These are phyloP conservation scores for Thelonectria olida DNA, from an alignment of 2,329 filamentous ascomycete species.

Conservation along the genomic window DNA sequence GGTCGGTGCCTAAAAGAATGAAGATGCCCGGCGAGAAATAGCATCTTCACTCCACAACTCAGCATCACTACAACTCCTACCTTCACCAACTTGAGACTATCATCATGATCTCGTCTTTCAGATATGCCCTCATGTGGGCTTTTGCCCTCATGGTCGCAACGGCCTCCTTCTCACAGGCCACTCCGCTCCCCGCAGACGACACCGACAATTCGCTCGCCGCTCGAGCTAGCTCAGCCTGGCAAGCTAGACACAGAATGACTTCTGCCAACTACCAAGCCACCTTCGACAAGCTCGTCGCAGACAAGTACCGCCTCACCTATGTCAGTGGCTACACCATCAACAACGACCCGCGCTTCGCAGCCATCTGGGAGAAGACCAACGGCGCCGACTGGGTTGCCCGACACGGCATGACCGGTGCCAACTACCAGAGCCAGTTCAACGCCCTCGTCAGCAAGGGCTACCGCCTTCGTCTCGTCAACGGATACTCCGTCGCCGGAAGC, in stretches of 20 bases:
- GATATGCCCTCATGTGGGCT: neutral
- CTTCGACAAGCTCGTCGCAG: neutral
- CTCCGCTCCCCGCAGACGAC: neutral
- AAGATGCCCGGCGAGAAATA: neutral
- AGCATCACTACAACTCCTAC: too few species aligned
- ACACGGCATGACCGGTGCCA: neutral
- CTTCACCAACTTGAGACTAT: neutral
- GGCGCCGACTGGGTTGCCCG: neutral
- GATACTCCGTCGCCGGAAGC: neutral
- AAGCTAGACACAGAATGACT: constrained; percentile 5
- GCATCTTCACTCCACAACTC: too few species aligned
- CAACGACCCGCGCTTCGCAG: constrained; percentile 1
- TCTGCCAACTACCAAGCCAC: neutral
- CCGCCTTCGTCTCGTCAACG: constrained; percentile 4
- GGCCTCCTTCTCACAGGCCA: neutral
- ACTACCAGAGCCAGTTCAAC: constrained; percentile 9
- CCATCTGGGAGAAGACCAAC: constrained; percentile 1
- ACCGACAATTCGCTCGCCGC: neutral
- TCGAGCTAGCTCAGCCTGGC: neutral
- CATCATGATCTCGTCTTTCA: neutral
- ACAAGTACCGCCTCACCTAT: neutral
- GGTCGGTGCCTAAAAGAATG: too few species aligned
- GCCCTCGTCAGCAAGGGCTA: neutral
- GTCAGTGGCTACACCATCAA: constrained; percentile 11
- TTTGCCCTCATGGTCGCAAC: neutral